Evolutionary conservation across 805 yeast genomes (phyloP).

Genomic region (Candida taoyuanica): DNA sequence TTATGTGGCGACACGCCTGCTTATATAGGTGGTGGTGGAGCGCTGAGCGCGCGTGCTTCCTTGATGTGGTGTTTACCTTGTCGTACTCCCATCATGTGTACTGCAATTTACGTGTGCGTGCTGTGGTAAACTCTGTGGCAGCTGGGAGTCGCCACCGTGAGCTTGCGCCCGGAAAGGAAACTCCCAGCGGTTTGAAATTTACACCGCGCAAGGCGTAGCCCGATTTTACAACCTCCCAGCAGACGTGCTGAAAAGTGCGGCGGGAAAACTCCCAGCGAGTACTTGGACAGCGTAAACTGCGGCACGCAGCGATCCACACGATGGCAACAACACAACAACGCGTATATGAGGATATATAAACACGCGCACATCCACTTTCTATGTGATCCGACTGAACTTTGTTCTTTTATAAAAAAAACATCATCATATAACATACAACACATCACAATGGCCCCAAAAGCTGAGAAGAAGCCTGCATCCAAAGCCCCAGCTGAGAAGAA

Average conservation of each 20-base stretch:
- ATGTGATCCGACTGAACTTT: too few species aligned
- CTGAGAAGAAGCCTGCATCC: slow-evolving; percentile 61
- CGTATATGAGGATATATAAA: not conserved
- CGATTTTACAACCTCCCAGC: slow-evolving; percentile 99
- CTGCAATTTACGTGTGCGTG: too few species aligned
- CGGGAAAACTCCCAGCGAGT: slow-evolving; percentile 4
- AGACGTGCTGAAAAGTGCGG: slow-evolving; percentile 28
- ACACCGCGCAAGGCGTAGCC: too few species aligned
- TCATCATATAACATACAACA: slow-evolving; percentile 5
- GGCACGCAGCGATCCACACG: not conserved
- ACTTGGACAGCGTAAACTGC: too few species aligned
- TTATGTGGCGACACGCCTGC: not conserved
- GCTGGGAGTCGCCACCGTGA: too few species aligned
- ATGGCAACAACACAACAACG: not conserved
- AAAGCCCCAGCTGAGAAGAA: slow-evolving; percentile 98
- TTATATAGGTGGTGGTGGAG: slow-evolving; percentile 3
- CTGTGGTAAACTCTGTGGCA: too few species aligned
- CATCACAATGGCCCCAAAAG: slow-evolving; percentile 61
- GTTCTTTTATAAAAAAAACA: too few species aligned
- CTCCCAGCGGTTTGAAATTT: too few species aligned
- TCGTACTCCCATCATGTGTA: too few species aligned
- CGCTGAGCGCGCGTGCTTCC: slow-evolving; percentile 70
- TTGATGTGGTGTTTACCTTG: too few species aligned
- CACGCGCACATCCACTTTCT: not conserved
- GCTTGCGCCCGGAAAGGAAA: too few species aligned